Base-by-base conservation (phyloP, 1,284 basidiomycete species). In the Cystobasidium pallidum region DNA sequence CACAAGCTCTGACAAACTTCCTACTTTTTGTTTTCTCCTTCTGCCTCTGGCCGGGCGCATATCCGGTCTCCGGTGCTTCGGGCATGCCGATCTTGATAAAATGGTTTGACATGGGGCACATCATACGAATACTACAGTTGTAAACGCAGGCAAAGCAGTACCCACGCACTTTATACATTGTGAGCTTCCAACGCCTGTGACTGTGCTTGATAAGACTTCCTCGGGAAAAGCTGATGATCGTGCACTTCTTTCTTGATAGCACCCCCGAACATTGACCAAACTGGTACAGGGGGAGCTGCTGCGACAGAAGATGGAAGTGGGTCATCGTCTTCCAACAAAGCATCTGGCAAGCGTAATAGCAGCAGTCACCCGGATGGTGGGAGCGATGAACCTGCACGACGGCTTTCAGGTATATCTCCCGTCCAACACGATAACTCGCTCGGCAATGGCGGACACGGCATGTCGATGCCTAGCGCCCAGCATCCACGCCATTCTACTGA, bases 111-210 rank as follows among this genome's bases (percentile, higher is more conserved):
- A n/a, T 61, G 75, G 30, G 77, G n/a, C n/a, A n/a, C n/a, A n/a
- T n/a, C n/a, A 52, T 41, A 41, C 17, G 24, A 36, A n/a, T 24
- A 41, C 21, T 28, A 76, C 64, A 68, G 73, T 59, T 47, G 74
- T 58, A 68, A 79, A 74, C 70, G 75, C 70, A 65, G 75, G 58
- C 47, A 78, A 73, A 71, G 64, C 49, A 49, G 43, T 62, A 4
- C 68, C 68, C 21, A 71, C 68, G 21, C 54, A 63, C 51, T 71
- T 71, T 61, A 58, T 59, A 10, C 59, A 57, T 32, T 51, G 68
- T 71, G 49, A 43, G 68, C 24, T 24, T 32, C 36, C 57, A 15
- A 36, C 21, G 2, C 13, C 13, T 24, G 24, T 61, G 2, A 1
- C 19, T 17, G 21, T 21, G 13, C 13, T 21, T 28, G 19, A 10